Conservation (phyloP, 2,329 filamentous ascomycete genomes). For the Chrysosporium queenslandicum region DNA sequence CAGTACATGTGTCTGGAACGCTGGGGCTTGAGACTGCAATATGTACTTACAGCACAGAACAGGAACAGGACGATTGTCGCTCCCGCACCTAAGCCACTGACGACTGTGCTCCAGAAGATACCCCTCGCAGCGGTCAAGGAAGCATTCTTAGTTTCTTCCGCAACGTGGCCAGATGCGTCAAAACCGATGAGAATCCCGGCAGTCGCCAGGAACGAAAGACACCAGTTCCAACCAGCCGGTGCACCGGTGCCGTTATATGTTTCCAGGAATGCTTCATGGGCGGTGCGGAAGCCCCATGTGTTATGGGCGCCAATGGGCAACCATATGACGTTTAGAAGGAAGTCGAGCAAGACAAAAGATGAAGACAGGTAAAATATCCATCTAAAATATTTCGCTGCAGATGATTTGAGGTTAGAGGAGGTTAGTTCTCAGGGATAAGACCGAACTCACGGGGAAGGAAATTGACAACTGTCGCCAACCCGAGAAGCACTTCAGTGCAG, state of each 20-base stretch:
- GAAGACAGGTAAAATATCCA: constrained; percentile 45
- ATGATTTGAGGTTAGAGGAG: background rate
- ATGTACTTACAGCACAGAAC: constrained; percentile 43
- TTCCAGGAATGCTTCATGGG: constrained; percentile 50
- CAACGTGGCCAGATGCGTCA: constrained; percentile 52
- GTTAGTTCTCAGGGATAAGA: too few species aligned
- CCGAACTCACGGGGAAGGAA: constrained; percentile 41
- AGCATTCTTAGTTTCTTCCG: constrained; percentile 53
- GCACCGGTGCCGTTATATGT: constrained; percentile 51
- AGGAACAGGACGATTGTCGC: constrained; percentile 49
- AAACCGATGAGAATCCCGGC: constrained; percentile 53
- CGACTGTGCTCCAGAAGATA: constrained; percentile 52
- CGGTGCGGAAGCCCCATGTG: constrained; percentile 49
- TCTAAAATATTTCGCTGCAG: constrained; percentile 37
- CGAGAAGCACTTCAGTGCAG: constrained; percentile 44
- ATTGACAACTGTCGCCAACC: constrained; percentile 42
- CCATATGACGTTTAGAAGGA: constrained; percentile 52
- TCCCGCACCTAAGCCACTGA: constrained; percentile 48
- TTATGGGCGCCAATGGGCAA: constrained; percentile 48
- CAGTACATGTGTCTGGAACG: too few species aligned
- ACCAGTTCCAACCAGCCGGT: constrained; percentile 53
- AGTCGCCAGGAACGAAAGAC: constrained; percentile 51
- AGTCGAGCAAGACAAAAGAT: constrained; percentile 47
- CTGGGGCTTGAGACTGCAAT: too few species aligned
- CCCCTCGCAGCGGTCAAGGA: constrained; percentile 46